A percentile compares a stretch with the other conserved stretches of the same genome.
Conservation (phyloP, 169 alveolate species). For the Eimeria maxima region DNA sequence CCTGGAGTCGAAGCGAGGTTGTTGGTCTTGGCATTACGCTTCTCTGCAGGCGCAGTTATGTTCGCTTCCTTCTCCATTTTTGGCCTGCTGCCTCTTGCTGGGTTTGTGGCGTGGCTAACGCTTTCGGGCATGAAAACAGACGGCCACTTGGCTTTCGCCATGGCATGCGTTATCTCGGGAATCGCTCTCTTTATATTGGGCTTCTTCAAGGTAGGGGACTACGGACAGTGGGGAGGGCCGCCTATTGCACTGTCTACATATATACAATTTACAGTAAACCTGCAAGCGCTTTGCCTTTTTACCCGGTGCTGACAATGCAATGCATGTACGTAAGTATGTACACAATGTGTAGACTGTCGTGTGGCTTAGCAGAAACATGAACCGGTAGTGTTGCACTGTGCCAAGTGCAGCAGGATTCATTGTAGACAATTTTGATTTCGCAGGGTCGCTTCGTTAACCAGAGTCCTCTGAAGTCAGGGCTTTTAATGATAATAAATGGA, state of each 20-base stretch:
- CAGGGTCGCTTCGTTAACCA: conserved; percentile 90
- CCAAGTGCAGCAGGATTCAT: neutral
- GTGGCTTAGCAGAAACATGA: neutral
- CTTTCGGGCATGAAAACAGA: conserved; percentile 74
- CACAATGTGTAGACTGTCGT: neutral
- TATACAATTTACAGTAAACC: neutral
- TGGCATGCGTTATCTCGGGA: conserved; percentile 88
- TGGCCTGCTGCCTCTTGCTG: conserved; percentile 93
- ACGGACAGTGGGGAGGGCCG: neutral
- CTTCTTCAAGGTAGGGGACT: conserved; percentile 85
- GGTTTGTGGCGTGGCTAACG: conserved; percentile 89
- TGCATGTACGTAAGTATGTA: neutral
- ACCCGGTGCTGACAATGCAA: neutral
- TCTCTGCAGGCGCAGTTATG: conserved; percentile 90
- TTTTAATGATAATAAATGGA: conserved; percentile 91
- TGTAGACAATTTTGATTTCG: neutral
- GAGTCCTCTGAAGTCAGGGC: conserved; percentile 88
- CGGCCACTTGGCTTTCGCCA: conserved; percentile 87
- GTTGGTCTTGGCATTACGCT: neutral
- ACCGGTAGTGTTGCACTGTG: neutral
- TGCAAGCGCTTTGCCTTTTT: neutral
- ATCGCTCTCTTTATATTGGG: conserved; percentile 89
- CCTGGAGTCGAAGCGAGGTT: neutral
- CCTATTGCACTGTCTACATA: neutral
- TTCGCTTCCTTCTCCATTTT: conserved; percentile 92